phyloP scores from a whole-genome alignment of 139 green algal genomes.

The Volvox reticuliferus region DNA sequence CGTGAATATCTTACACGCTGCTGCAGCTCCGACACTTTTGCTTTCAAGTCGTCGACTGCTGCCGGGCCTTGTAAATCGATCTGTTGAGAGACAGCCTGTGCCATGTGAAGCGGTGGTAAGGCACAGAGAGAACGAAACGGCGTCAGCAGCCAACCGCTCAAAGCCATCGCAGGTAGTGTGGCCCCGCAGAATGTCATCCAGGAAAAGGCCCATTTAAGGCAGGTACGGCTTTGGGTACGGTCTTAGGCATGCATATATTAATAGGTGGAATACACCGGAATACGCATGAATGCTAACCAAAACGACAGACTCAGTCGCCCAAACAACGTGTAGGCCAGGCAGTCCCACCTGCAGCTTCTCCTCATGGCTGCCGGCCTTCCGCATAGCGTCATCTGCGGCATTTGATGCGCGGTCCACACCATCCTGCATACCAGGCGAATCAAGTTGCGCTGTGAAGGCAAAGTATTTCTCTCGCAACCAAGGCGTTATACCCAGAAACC shows the following conservation, averaged over 20 bases:
- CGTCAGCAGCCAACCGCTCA: no score
- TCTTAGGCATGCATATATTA: no score
- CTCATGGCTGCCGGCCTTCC: neutral
- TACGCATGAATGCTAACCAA: no score
- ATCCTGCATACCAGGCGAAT: constrained; percentile 16
- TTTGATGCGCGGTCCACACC: neutral
- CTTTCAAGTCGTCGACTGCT: neutral
- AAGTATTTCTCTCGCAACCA: no score
- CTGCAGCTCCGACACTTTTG: neutral
- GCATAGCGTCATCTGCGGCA: neutral
- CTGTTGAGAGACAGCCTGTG: neutral
- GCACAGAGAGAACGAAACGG: neutral
- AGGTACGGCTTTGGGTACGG: no score
- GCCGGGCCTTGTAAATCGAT: neutral
- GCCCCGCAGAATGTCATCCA: neutral
- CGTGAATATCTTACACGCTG: neutral
- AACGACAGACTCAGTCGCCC: no score
- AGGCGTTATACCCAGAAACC: no score
- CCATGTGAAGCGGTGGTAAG: neutral
- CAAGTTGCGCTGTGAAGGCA: no score
- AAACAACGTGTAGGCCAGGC: neutral
- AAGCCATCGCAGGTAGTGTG: no score
- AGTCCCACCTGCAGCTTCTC: neutral
- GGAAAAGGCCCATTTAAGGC: neutral
- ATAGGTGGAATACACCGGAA: no score